Evolutionary conservation across 129 eudicot genomes (phyloP), one percentile per base, ranked within the genome.

Genomic region (carrot (Daucus carota)): DNA sequence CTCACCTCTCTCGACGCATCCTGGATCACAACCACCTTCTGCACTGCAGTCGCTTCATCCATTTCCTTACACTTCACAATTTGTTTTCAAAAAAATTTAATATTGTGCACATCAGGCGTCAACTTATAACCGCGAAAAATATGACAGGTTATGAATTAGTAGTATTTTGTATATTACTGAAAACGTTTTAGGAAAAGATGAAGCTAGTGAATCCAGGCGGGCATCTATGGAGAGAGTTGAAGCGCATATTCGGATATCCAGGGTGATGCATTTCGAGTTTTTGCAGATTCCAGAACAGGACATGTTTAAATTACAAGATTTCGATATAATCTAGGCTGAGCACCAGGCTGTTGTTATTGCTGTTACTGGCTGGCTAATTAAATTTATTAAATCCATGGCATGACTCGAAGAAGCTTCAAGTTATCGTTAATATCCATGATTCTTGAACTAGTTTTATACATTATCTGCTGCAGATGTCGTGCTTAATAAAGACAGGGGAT

Each of bases 1-100:
- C 86, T 88, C 44, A 84, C 84, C 28, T 75, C 85, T 77, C 83
- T 73, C 24, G 88, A 80, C 60, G 87, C 86, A 80, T 87, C 88
- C 72, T 84, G 91, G 74, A 87, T 75, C 45, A 87, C 83, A 81
- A 87, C 79, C 82, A 85, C 78, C 74, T 54, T 86, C 79, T 86
- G 81, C 50, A 79, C 79, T 78, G 73, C 80, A 47, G 29, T 28
- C 6, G 77, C 86, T 79, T 59, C 20, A 48, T 75, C 68, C 59
- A 74, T 74, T 31, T 36, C n/a, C 43, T 40, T 6, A 38, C 0
- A 44, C 26, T 73, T 73, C 28, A 6, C 15, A 15, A 32, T 20
- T 1, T 26, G 26, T 2, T 24, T 12, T 8, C 3, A 60, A 60
- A 6, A 28, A 24, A 60, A 2, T 60, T 60, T 28, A 3, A 11